Conservation (phyloP, 208 protist species). For the Crithidia sp. region DNA sequence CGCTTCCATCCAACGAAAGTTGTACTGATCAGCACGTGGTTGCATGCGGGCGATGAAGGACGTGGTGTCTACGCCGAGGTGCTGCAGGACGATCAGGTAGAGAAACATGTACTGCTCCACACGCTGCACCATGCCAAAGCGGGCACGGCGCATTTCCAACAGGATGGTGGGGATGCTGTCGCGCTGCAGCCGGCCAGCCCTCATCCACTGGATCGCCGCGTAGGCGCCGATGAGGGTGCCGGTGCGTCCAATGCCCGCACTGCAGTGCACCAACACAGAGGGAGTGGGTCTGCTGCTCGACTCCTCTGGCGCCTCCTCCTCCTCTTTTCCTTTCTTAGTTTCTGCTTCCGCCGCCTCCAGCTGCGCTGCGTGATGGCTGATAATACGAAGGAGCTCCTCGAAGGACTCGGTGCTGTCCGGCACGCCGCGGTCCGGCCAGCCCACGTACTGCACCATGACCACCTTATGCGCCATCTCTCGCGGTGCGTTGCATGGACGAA, state of each 20-base stretch:
- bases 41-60: conserved; percentile 33
- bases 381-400: conserved; percentile 57
- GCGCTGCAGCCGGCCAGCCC: conserved; percentile 36
- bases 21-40: conserved; percentile 31
- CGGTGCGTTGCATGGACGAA: conserved; percentile 18
- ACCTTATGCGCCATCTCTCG: conserved; percentile 42
- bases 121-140: conserved; percentile 86
- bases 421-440: conserved; percentile 88
- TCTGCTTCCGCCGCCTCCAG: background rate
- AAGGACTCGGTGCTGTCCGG: conserved; percentile 65
- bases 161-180: conserved; percentile 52
- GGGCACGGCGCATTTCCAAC: conserved; percentile 52
- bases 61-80: conserved; percentile 34
- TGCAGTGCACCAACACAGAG: conserved; percentile 85
- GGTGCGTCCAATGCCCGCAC: conserved; percentile 85
- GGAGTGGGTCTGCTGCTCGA: background rate
- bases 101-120: conserved; percentile 90
- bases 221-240: conserved; percentile 87
- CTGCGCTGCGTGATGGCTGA: conserved; percentile 25
- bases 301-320: no score
- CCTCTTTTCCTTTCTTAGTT: no score
- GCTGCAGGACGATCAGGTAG: conserved; percentile 64
- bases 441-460: conserved; percentile 78
- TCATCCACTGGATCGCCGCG: conserved; percentile 45
- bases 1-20: conserved; percentile 33